Evolutionary conservation across 108 stramenopile genomes (phyloP), one percentile per base, ranked within the genome.

Genomic region (Asterionellopsis glacialis): DNA sequence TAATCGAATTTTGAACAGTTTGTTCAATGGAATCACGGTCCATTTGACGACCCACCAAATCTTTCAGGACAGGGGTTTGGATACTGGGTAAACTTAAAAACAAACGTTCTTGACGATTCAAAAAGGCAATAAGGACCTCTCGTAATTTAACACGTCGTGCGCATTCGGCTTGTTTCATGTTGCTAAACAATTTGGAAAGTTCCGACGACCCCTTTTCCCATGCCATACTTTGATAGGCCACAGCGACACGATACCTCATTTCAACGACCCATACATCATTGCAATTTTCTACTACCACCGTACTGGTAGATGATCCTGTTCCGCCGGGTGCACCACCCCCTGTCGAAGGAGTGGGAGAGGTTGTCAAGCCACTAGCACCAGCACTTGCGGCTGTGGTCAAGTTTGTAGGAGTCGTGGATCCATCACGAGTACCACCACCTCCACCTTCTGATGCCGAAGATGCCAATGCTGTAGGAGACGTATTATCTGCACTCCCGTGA

Each of bases 161-260:
- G 48, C 80, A 84, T 65, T 90, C 89, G 6, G 79, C 73, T 59
- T 80, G 58, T 55, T 87, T 90, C 62, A 87, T 76, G 18, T 63
- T 66, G 0, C 58, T 47, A 57, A 87, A 90, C 14, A 90, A 63
- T 33, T 80, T 84, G 1, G 76, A 67, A 39, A 90, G 57, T 56
- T 83, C 79, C 19, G 57, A 45, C 5, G 80, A 83, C 44, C 81
- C 82, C 56, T 84, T 86, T 33, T 90, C 85, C 89, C 89, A 90
- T 18, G 71, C 71, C 10, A 73, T 57, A 50, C 81, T 78, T 41
- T 87, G 74, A 53, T 83, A 87, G 22, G 83, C 79, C 24, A 83
- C 85, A 14, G 79, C 73, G 59, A 90, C 81, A 15, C 85, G 80
- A 68, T 90, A 90, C 14, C 77, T 79, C 77, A 86, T 85, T 67